Evolutionary conservation across 768 basidiomycete species (phyloP), one percentile per base, ranked within the genome.

Genomic region (Rhodotorula diobovata): DNA sequence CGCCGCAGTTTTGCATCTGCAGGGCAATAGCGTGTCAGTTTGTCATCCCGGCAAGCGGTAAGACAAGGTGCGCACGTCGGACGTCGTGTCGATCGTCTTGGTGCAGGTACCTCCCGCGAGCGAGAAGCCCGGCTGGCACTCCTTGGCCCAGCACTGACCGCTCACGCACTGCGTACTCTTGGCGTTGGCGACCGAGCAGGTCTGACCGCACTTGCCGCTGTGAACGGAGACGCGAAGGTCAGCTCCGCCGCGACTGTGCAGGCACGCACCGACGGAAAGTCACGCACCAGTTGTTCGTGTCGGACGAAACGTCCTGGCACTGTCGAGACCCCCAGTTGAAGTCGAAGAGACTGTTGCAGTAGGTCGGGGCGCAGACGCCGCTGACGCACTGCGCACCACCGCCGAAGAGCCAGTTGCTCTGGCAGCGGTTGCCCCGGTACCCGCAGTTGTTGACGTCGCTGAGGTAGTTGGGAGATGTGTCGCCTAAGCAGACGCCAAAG

Each of bases 391-490:
- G 41, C 20, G 56, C 39, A n/a, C 72, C 72, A 25, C 63, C 53
- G 35, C 67, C 72, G 41, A n/a, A 53, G 7, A 15, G 28, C 64
- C 67, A 68, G 15, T 1, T 1, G 3, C n/a, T 37, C 64, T 60
- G 6, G 45, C 72, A 73, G 34, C 21, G 14, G 45, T 69, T 63
- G 28, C 45, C 32, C 30, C 9, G 7, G 1, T 11, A 0, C 7
- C 72, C 72, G 43, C 72, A 73, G 65, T 73, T 73, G 65, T 73
- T 67, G 35, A 69, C 65, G 39, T 73, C 72, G 30, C 48, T 48
- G 1, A 32, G 16, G 57, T 66, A 69, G 16, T 32, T 28, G 23
- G 23, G 25, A 1, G 23, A 4, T 11, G 53, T 50, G 23, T 25
- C 11, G 12, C 68, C 66, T 45, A 70, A 1, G 56, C 72, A 66